Base-by-base conservation (phyloP, 768 basidiomycete genomes). In the Rhizopogon roseolus region DNA sequence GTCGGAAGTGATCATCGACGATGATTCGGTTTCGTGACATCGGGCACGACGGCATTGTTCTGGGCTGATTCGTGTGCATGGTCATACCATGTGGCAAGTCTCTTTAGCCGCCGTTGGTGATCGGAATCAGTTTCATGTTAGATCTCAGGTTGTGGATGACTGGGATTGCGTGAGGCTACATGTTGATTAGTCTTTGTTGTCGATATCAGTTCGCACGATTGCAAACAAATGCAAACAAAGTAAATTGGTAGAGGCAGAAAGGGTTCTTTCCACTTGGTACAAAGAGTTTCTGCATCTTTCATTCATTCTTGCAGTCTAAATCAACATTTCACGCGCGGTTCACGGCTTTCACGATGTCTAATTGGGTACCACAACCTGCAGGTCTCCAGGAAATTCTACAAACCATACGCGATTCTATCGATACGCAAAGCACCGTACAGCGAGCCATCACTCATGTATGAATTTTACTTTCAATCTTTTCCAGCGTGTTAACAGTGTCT, bases 381-480 rank as follows among this genome's bases (percentile, higher is more conserved):
- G 93, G 88, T 66, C 80, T 98, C 70, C 85, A 90, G 71, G 93
- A 97, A 80, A 91, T 98, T 70, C 76, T 97, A 39, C 80, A 84
- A 66, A 94, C 93, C 28, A 88, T 98, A 71, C 88, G 87, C 72
- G 88, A 94, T 64, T 95, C 95, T 9, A 93, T 91, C 37, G 84
- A 88, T 73, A 85, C 81, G 55, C 80, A 87, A 64, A 78, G 82
- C 62, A 80, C 85, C 25, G 73, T 77, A 48, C 94, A 98, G 72
- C 80, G 81, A 49, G 77, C 74, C 59, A 94, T 95, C 67, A 93
- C 93, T 52, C 82, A 87, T 76, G 94, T 93, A 70, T 62, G 76
- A 61, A 49, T 44, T 41, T 56, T 27, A 59, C 58, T 58, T 58
- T 60, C 55, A 50, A 50, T 54, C 46, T 25, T 54, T 39, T 57